These are phyloP conservation scores for Elaeagnus macrophylla DNA, from an alignment of 306 rosid species.

Conservation along the genomic window DNA sequence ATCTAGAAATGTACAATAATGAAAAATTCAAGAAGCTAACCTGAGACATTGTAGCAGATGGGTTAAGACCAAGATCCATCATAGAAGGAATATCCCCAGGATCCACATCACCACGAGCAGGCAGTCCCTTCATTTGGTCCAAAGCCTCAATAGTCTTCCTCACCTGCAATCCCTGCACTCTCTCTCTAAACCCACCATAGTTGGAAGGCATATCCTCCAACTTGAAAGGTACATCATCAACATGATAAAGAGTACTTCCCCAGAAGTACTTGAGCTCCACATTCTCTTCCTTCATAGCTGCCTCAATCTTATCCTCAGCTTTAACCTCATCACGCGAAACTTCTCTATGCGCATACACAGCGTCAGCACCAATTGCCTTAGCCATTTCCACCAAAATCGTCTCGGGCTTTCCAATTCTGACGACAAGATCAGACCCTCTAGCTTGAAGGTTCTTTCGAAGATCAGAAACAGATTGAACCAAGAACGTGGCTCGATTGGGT, in stretches of 20 bases:
- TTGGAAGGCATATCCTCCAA: slow-evolving; percentile 86
- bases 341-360: slow-evolving; percentile 67
- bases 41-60: slow-evolving; percentile 62
- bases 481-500: slow-evolving; percentile 62
- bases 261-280: slow-evolving; percentile 82
- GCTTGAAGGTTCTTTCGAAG: slow-evolving; percentile 62
- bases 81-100: slow-evolving; percentile 81
- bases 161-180: slow-evolving; percentile 57
- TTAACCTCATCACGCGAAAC: slow-evolving; percentile 76
- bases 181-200: slow-evolving; percentile 75
- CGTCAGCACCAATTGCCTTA: slow-evolving; percentile 79
- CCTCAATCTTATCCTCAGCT: slow-evolving; percentile 66
- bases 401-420: slow-evolving; percentile 79
- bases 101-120: slow-evolving; percentile 80
- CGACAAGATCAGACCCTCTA: slow-evolving; percentile 82
- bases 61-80: slow-evolving; percentile 71
- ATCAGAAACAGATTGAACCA: slow-evolving; percentile 68
- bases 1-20: neutral
- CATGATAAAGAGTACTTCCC: slow-evolving; percentile 88
- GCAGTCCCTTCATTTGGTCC: slow-evolving; percentile 83
- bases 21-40: slow-evolving; percentile 23
- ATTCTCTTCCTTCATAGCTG: slow-evolving; percentile 72
- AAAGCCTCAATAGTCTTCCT: slow-evolving; percentile 80
- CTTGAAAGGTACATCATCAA: slow-evolving; percentile 74
- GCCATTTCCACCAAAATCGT: slow-evolving; percentile 65